phyloP scores from a whole-genome alignment of 805 yeast species.

The Diddensiella santjacobensis region DNA sequence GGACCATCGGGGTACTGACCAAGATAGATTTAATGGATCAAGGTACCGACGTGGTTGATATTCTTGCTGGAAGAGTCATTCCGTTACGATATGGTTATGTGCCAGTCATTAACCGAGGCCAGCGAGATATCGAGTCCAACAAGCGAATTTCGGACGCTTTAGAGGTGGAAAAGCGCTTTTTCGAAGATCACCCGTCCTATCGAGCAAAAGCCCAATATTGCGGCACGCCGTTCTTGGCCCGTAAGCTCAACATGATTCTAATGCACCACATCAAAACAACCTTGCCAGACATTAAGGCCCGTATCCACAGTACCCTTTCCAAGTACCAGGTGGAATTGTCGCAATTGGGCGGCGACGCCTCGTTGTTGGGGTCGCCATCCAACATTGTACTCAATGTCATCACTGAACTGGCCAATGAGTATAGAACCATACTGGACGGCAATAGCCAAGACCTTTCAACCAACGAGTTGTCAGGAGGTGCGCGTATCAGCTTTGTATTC shows the following conservation, averaged over 20 bases:
- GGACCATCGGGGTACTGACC: slow-evolving; percentile 96
- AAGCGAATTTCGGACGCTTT: slow-evolving; percentile 88
- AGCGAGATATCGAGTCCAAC: slow-evolving; percentile 84
- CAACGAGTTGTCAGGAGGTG: slow-evolving; percentile 94
- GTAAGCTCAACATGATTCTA: slow-evolving; percentile 81
- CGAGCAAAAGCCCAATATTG: slow-evolving; percentile 91
- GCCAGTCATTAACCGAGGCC: slow-evolving; percentile 96
- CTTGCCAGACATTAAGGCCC: slow-evolving; percentile 87
- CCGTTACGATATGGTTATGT: slow-evolving; percentile 94
- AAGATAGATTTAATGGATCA: slow-evolving; percentile 96
- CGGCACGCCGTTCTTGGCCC: slow-evolving; percentile 97
- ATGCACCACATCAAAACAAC: slow-evolving; percentile 85
- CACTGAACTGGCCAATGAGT: slow-evolving; percentile 88
- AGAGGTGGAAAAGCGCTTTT: slow-evolving; percentile 71
- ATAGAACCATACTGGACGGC: slow-evolving; percentile 86
- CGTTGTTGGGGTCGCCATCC: slow-evolving; percentile 68
- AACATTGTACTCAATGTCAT: slow-evolving; percentile 87
- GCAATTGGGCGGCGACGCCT: slow-evolving; percentile 80
- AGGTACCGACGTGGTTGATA: slow-evolving; percentile 96
- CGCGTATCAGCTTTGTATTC: slow-evolving; percentile 93
- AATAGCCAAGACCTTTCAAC: slow-evolving; percentile 85
- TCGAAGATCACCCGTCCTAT: slow-evolving; percentile 87
- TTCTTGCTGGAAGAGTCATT: slow-evolving; percentile 90
- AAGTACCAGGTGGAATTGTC: slow-evolving; percentile 78
- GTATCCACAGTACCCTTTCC: slow-evolving; percentile 78